Conservation (phyloP, 1,139 yeast species). For the Williopsis jadinii region DNA sequence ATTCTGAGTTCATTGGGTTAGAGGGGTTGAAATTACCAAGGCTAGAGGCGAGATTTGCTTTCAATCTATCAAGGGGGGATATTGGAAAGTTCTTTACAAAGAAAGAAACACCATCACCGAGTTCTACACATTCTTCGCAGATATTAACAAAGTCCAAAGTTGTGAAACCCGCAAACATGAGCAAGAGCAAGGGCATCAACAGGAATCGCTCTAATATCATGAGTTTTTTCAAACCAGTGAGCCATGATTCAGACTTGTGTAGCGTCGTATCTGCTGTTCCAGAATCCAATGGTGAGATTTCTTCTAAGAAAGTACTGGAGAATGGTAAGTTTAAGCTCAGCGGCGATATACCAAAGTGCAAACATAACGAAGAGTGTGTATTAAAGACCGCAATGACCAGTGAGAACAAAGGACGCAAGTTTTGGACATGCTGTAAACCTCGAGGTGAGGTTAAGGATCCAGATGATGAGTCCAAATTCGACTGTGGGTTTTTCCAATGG, state of each 20-base stretch:
- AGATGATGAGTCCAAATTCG: slow-evolving; percentile 21
- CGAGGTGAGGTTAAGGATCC: slow-evolving; percentile 19
- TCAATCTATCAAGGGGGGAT: slow-evolving; percentile 45
- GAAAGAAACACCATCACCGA: slow-evolving; percentile 1
- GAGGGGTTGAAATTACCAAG: slow-evolving; percentile 22
- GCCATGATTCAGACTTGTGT: not conserved
- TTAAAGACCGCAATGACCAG: slow-evolving; percentile 41
- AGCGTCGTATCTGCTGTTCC: not conserved
- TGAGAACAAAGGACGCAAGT: slow-evolving; percentile 44
- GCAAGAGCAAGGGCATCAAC: slow-evolving; percentile 4
- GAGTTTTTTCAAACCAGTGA: slow-evolving; percentile 21
- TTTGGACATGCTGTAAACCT: slow-evolving; percentile 50
- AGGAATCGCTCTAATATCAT: slow-evolving; percentile 16
- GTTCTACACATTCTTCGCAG: not conserved
- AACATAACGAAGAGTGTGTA: slow-evolving; percentile 42
- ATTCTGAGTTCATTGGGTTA: not conserved
- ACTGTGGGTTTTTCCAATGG: slow-evolving; percentile 37
- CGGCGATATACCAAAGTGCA: slow-evolving; percentile 39
- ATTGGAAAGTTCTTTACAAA: slow-evolving; percentile 44
- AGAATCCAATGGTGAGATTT: not conserved
- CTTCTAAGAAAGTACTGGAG: slow-evolving; percentile 3
- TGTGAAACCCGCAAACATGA: not conserved
- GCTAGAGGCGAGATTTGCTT: slow-evolving; percentile 53
- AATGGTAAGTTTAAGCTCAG: slow-evolving; percentile 15
- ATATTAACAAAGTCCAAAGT: not conserved